Conservation (phyloP, 2,329 filamentous ascomycete genomes). For the Stromatinia cepivora region DNA sequence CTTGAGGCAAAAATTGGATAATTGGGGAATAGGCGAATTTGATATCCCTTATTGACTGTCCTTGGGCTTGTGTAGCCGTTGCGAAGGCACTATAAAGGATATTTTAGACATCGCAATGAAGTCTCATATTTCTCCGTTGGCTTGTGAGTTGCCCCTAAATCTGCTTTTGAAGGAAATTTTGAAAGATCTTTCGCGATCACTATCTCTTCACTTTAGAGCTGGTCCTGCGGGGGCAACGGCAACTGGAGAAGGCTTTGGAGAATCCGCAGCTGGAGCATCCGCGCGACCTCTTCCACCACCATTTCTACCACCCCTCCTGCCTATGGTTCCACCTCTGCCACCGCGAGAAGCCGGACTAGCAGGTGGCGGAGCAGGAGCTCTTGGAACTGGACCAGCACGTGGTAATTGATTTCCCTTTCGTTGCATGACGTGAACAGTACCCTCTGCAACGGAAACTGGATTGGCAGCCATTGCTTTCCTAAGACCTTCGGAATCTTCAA, state of each 20-base stretch:
- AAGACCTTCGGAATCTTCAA: slow-evolving; percentile 69
- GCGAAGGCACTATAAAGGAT: neutral
- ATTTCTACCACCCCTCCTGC: slow-evolving; percentile 33
- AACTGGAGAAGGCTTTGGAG: slow-evolving; percentile 23
- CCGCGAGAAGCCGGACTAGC: slow-evolving; percentile 28
- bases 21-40: neutral
- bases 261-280: slow-evolving; percentile 27
- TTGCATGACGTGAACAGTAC: slow-evolving; percentile 83
- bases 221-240: slow-evolving; percentile 34
- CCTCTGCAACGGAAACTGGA: slow-evolving; percentile 79
- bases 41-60: neutral
- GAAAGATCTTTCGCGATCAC: neutral
- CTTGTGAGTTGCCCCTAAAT: neutral
- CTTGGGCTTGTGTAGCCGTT: neutral
- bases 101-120: neutral
- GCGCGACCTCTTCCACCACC: slow-evolving; percentile 31
- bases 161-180: neutral
- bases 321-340: slow-evolving; percentile 33
- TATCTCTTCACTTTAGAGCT: slow-evolving; percentile 29
- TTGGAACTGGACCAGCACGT: slow-evolving; percentile 66
- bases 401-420: slow-evolving; percentile 80
- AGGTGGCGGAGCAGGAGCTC: slow-evolving; percentile 25
- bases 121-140: neutral
- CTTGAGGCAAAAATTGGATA: neutral
- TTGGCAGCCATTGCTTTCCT: slow-evolving; percentile 79